Base-by-base conservation (phyloP, 495 filamentous ascomycete genomes). In the Podospora bellae-mahoneyi region DNA sequence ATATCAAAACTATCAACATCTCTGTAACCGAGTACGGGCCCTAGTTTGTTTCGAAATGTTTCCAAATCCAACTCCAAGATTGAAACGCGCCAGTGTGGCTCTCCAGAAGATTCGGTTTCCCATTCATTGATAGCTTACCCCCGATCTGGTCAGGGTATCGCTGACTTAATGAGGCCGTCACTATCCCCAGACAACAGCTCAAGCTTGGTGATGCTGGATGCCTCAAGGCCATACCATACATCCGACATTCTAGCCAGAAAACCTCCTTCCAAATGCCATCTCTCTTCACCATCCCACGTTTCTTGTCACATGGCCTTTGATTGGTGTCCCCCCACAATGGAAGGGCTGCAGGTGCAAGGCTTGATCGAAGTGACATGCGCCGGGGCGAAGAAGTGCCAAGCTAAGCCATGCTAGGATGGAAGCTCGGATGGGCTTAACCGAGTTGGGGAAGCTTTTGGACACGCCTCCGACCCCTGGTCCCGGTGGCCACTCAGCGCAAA, bases 311-410 rank as follows among this genome's bases (percentile, higher is more conserved):
- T 59, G 26, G 55, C 27, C 64, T 63, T 54, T 64, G 60, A 74
- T 75, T 75, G 73, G 73, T 44, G 68, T 32, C 32, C 68, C 72
- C 64, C 64, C 60, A 59, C 63, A 54, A 30, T 68, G 54, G 72
- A 48, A 54, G 44, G 54, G 30, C 64, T 55, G 60, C 27, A n/a
- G 20, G 28, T 53, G 60, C 62, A 20, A 34, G 15, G 55, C 44
- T 61, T 70, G 55, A 34, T 19, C 55, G 26, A 28, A 16, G 18
- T 61, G 64, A 63, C 27, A 55, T 26, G 15, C 57, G 68, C 73
- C n/a, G 71, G 66, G 68, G 68, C 68, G 62, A 34, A 48, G 66
- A 27, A 61, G 71, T 56, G 57, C 16, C 20, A 61, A 32, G 30
- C 64, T 55, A 57, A 3, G 39, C 9, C 39, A 5, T 18, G 34